A percentile compares a stretch with the other conserved stretches of the same genome.
Conservation (phyloP, 2,329 filamentous ascomycete species). For the Aaosphaeria pasadenensis region DNA sequence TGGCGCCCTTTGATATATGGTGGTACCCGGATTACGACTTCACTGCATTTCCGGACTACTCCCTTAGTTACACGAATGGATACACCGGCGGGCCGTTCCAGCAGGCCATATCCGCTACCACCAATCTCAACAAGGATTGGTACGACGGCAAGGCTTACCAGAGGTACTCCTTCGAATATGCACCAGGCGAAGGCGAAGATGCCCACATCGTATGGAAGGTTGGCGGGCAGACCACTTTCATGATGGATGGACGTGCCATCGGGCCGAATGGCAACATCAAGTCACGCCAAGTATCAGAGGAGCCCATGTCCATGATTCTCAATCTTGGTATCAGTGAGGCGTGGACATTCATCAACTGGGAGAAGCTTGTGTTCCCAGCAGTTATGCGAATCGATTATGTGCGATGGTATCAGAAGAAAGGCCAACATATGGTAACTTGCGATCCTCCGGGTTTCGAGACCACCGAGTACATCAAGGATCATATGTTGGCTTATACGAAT, state of each 20-base stretch:
- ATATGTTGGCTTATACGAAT: constrained; percentile 49
- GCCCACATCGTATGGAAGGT: constrained; percentile 53
- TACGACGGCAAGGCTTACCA: constrained; percentile 55
- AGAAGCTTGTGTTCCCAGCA: constrained; percentile 47
- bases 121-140: constrained; percentile 55
- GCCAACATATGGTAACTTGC: constrained; percentile 49
- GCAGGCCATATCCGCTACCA: constrained; percentile 55
- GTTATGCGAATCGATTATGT: constrained; percentile 56
- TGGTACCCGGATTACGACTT: constrained; percentile 54
- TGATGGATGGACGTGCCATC: constrained; percentile 51
- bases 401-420: constrained; percentile 52
- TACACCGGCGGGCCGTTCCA: constrained; percentile 56
- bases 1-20: constrained; percentile 50
- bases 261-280: constrained; percentile 54
- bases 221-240: constrained; percentile 50
- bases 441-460: constrained; percentile 55
- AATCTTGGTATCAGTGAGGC: constrained; percentile 52
- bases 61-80: constrained; percentile 48
- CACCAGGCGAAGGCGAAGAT: constrained; percentile 45
- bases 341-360: constrained; percentile 49
- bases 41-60: constrained; percentile 50
- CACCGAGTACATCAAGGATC: constrained; percentile 49
- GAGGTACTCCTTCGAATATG: constrained; percentile 56
- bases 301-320: constrained; percentile 54
- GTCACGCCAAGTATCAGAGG: constrained; percentile 48